A percentile compares a stretch with the other conserved stretches of the same genome.
Conservation (phyloP, 306 rosid genomes). For the Myrica gale region DNA sequence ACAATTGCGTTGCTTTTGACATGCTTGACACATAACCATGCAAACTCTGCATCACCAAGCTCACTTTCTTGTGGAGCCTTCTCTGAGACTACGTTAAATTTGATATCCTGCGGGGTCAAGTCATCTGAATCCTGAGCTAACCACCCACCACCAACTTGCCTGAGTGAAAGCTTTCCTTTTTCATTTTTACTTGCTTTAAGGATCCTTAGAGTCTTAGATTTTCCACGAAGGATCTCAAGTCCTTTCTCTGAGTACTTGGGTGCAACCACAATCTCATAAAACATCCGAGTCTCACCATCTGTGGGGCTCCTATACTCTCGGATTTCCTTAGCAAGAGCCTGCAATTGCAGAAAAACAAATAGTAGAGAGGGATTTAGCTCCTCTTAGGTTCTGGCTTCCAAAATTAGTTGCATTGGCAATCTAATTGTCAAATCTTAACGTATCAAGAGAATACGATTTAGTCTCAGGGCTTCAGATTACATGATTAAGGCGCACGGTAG, state of each 20-base stretch:
- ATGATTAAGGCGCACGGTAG: background rate
- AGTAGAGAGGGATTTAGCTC: background rate
- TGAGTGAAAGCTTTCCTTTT: constrained; percentile 82
- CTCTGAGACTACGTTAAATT: constrained; percentile 57
- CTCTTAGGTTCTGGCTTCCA: background rate
- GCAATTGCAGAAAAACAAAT: constrained; percentile 1
- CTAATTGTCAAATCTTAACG: background rate
- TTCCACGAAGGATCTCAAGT: constrained; percentile 80
- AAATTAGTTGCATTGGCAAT: background rate
- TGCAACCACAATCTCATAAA: constrained; percentile 96
- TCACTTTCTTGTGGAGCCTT: constrained; percentile 59
- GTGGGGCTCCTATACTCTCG: constrained; percentile 90
- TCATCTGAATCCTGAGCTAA: constrained; percentile 90
- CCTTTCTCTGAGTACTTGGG: constrained; percentile 82
- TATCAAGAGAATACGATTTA: constrained; percentile 6
- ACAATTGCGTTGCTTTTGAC: constrained; percentile 95
- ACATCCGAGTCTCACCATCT: constrained; percentile 92
- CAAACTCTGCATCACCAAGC: constrained; percentile 74
- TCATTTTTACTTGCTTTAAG: constrained; percentile 72
- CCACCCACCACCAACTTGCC: constrained; percentile 98
- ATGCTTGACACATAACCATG: constrained; percentile 91
- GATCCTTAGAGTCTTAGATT: constrained; percentile 79
- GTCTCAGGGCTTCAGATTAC: background rate
- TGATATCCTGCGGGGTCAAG: constrained; percentile 62
- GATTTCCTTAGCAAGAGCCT: constrained; percentile 89